These are phyloP conservation scores for Scutellaria baicalensis DNA, from an alignment of 257 asterid genomes.

Conservation along the genomic window DNA sequence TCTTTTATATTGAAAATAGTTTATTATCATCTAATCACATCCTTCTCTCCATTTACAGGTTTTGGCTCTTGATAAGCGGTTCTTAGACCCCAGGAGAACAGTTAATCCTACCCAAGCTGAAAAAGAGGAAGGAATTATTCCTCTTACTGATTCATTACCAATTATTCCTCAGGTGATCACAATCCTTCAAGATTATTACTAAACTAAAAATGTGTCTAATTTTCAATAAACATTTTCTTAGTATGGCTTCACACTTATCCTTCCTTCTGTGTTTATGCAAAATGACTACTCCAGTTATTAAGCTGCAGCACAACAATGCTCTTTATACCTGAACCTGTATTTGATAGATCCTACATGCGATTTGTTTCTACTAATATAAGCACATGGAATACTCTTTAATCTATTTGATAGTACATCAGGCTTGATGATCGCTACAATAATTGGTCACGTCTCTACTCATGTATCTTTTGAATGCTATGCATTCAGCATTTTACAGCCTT, in stretches of 20 bases:
- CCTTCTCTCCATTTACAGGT: slow-evolving; percentile 42
- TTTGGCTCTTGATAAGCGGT: slow-evolving; percentile 97
- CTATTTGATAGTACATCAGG: no score
- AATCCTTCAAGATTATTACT: slow-evolving; percentile 1
- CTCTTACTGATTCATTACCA: slow-evolving; percentile 92
- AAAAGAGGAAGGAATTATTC: slow-evolving; percentile 98
- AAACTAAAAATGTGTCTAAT: neutral
- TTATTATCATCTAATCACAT: neutral
- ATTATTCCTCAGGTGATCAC: slow-evolving; percentile 80
- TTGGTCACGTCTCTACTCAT: no score
- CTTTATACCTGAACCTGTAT: no score
- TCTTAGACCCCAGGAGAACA: slow-evolving; percentile 89
- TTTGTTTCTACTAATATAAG: no score
- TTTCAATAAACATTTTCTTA: neutral
- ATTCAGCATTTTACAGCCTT: no score
- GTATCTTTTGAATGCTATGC: no score
- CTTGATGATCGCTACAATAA: no score
- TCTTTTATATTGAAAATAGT: neutral
- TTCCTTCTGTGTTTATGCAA: neutral
- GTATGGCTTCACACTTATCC: neutral
- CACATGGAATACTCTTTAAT: no score
- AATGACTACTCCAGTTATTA: neutral
- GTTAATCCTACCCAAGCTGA: slow-evolving; percentile 89
- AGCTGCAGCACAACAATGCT: no score
- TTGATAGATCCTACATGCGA: no score